phyloP scores from a whole-genome alignment of 768 basidiomycete species.

The Flagelloscypha sp. region DNA sequence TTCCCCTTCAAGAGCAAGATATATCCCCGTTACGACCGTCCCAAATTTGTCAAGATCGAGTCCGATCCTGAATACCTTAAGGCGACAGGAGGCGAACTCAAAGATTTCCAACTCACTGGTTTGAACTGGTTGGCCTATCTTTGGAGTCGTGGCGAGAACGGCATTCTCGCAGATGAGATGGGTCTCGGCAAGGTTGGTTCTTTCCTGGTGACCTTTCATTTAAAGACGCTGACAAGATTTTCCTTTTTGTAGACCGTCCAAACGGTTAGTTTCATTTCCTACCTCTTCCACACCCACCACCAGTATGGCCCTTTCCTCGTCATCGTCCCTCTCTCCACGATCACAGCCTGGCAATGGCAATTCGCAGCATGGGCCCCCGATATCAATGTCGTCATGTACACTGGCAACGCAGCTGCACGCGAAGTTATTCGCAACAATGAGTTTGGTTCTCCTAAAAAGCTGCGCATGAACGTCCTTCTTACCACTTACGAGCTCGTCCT shows the following conservation, averaged over 20 bases:
- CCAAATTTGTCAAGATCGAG: conserved; percentile 71
- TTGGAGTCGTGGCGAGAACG: conserved; percentile 92
- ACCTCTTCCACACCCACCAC: conserved; percentile 83
- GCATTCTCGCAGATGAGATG: conserved; percentile 99
- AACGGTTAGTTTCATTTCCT: conserved; percentile 91
- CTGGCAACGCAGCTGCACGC: conserved; percentile 79
- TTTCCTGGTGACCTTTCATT: conserved; percentile 2
- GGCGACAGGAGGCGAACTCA: conserved; percentile 73
- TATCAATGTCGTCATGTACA: conserved; percentile 94
- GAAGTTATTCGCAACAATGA: conserved; percentile 90
- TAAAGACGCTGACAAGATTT: conserved; percentile 11
- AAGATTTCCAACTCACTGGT: conserved; percentile 97
- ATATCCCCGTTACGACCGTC: conserved; percentile 63
- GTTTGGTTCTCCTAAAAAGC: conserved; percentile 85
- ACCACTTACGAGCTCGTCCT: conserved; percentile 96
- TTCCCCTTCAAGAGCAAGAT: conserved; percentile 79
- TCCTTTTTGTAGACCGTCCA: conserved; percentile 66
- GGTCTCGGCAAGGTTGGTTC: conserved; percentile 82
- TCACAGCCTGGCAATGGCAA: conserved; percentile 96
- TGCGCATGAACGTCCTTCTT: conserved; percentile 94
- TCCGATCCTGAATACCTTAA: conserved; percentile 84
- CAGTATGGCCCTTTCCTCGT: conserved; percentile 97
- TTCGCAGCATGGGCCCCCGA: conserved; percentile 94
- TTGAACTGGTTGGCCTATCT: conserved; percentile 98
- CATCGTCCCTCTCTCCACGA: conserved; percentile 95